Evolutionary conservation across 139 green algal genomes (phyloP).

Genomic region (Coelastrella sp.): DNA sequence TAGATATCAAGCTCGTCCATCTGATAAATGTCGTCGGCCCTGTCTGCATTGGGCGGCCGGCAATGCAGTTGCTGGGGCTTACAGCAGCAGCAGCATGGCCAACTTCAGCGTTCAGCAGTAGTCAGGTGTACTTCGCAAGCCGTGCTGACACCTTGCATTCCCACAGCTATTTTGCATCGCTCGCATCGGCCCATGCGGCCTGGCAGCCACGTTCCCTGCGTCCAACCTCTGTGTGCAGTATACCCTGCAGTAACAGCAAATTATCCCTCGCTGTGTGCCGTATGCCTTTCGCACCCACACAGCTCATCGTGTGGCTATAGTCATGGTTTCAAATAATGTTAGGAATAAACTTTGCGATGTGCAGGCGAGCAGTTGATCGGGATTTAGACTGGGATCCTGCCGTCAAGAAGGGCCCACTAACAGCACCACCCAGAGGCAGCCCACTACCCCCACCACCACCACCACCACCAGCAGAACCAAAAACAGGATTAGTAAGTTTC

Average conservation of each 20-base stretch:
- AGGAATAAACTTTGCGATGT: not conserved
- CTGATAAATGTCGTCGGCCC: too few relatives aligned
- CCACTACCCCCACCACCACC: not conserved
- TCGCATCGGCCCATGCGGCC: not conserved
- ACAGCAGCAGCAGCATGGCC: not conserved
- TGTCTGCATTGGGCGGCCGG: not conserved
- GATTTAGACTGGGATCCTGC: conserved; percentile 65
- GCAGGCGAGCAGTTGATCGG: conserved; percentile 55
- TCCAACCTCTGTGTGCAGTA: not conserved
- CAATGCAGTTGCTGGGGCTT: conserved; percentile 5
- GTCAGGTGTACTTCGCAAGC: not conserved
- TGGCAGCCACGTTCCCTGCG: not conserved
- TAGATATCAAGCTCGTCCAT: too few relatives aligned
- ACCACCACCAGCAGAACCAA: not conserved
- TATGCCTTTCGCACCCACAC: not conserved
- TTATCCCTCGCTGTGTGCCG: not conserved
- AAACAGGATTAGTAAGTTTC: not conserved
- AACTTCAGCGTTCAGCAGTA: not conserved
- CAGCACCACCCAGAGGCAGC: not conserved
- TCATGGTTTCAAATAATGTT: not conserved
- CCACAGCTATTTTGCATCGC: not conserved
- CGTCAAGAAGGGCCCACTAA: not conserved
- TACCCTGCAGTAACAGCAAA: not conserved
- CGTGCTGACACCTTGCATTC: not conserved
- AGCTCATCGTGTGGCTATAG: not conserved